Evolutionary conservation across 352 stramenopile species (phyloP), one percentile per base, ranked within the genome.

Genomic region (Phytophthora pinifolia): DNA sequence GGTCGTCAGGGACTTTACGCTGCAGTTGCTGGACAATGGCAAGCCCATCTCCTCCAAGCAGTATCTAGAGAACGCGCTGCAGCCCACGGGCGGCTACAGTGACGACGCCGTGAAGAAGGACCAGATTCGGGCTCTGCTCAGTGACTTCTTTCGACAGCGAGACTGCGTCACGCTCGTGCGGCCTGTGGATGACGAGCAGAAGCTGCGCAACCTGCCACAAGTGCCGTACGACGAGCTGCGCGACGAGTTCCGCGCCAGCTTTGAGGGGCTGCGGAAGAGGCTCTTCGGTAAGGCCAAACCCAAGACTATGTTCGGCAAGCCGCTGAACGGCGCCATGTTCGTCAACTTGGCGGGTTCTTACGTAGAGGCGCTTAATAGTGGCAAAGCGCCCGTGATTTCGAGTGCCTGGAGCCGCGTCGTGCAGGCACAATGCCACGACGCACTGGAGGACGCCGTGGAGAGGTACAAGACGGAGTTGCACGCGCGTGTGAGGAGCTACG

Each of bases 101-200:
- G 78, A 89, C 42, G 85, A 95, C 33, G 75, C 79, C 25, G 59
- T 89, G 9, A 58, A 72, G 22, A 88, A 89, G 33, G 85, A 97
- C 70, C 76, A 90, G 66, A 92, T 96, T 43, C 84, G 89, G 15
- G 60, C 73, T 43, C 60, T 93, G 12, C 47, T 97, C 4, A 64
- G 70, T 14, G 73, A 91, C 35, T 95, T 96, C 41, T 97, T 97
- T 49, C 63, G 83, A 15, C 81, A 92, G 35, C 69, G 88, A 35
- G 83, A 97, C 65, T 97, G 89, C 31, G 71, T 95, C n/a, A 96
- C 88, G 46, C 76, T 97, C 27, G 88, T 96, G 38, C 80, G 89
- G 2, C 89, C 89, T 10, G 83, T 96, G 12, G 79, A 89, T 25
- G 84, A 96, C 38, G 89, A 97, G 46, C 65, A 83, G 47, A 74